Percentiles rank a stretch among this genome's conserved stretches.
Conservation (phyloP, 805 yeast species). For the Brettanomyces anomalus region DNA sequence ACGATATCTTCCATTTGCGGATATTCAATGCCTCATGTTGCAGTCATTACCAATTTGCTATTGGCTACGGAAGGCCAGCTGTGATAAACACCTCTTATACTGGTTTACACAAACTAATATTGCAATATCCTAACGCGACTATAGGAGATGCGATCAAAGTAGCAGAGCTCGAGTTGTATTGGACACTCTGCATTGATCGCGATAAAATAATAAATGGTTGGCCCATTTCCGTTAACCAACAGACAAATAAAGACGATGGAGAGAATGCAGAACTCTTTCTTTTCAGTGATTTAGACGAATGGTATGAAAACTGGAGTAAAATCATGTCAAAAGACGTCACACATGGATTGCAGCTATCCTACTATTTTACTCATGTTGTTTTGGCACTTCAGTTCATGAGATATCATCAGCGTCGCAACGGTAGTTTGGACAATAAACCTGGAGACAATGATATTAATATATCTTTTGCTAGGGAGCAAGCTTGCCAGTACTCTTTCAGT, state of each 20-base stretch:
- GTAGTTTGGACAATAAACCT: no score
- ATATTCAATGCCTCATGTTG: slow-evolving; percentile 45
- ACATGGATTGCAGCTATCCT: slow-evolving; percentile 38
- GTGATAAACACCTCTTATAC: slow-evolving; percentile 28
- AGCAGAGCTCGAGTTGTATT: slow-evolving; percentile 37
- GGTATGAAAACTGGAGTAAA: slow-evolving; percentile 38
- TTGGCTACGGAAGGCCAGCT: slow-evolving; percentile 41
- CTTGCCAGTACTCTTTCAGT: slow-evolving; percentile 35
- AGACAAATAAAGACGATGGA: slow-evolving; percentile 1
- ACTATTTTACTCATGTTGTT: slow-evolving; percentile 38
- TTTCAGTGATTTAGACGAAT: slow-evolving; percentile 31
- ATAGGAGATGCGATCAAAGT: slow-evolving; percentile 48
- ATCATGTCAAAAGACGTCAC: slow-evolving; percentile 39
- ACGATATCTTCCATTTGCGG: slow-evolving; percentile 44
- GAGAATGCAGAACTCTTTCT: slow-evolving; percentile 12
- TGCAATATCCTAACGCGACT: slow-evolving; percentile 40
- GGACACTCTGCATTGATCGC: slow-evolving; percentile 12
- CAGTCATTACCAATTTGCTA: slow-evolving; percentile 40
- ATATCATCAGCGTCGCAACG: no score
- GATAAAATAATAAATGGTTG: slow-evolving; percentile 5
- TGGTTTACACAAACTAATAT: slow-evolving; percentile 32
- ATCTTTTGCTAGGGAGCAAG: slow-evolving; percentile 25
- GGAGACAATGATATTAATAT: no score
- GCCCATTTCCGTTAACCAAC: not conserved
- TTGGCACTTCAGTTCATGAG: slow-evolving; percentile 27